A percentile compares a stretch with the other conserved stretches of the same genome.
Evolutionary conservation across 1,284 basidiomycete genomes (phyloP).

Genomic region (Schizophyllum commune): DNA sequence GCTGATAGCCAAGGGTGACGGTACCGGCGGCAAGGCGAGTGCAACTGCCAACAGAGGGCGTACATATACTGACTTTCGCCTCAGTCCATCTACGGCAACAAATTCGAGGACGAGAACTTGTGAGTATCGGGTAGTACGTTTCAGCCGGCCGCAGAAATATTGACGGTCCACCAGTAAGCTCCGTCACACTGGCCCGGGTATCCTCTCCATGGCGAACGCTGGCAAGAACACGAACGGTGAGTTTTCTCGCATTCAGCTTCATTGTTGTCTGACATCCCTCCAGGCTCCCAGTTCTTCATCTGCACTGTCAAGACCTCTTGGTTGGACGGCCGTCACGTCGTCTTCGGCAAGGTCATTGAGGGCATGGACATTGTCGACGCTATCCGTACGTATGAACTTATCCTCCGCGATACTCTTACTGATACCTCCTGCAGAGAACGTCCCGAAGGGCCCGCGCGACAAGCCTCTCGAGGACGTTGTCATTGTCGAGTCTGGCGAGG

Average conservation of each 20-base stretch:
- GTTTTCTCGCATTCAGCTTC: conserved; percentile 7
- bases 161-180: conserved; percentile 57
- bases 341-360: conserved; percentile 86
- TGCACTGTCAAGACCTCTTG: conserved; percentile 72
- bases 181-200: conserved; percentile 79
- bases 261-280: conserved; percentile 1
- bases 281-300: conserved; percentile 55
- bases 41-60: neutral
- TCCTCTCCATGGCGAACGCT: conserved; percentile 92
- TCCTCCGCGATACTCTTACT: neutral
- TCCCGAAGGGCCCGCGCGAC: conserved; percentile 61
- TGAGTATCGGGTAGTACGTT: conserved; percentile 30
- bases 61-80: neutral
- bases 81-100: conserved; percentile 86
- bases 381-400: conserved; percentile 49
- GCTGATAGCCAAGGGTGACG: conserved; percentile 75
- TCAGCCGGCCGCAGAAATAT: neutral
- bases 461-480: conserved; percentile 66
- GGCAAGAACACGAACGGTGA: conserved; percentile 84
- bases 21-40: conserved; percentile 82
- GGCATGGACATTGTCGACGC: conserved; percentile 78
- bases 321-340: conserved; percentile 77
- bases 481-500: conserved; percentile 82
- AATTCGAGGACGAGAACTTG: conserved; percentile 98
- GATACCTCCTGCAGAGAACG: conserved; percentile 46